These are phyloP conservation scores for Boletellus ananiceps DNA, from an alignment of 768 basidiomycete species.

Conservation along the genomic window DNA sequence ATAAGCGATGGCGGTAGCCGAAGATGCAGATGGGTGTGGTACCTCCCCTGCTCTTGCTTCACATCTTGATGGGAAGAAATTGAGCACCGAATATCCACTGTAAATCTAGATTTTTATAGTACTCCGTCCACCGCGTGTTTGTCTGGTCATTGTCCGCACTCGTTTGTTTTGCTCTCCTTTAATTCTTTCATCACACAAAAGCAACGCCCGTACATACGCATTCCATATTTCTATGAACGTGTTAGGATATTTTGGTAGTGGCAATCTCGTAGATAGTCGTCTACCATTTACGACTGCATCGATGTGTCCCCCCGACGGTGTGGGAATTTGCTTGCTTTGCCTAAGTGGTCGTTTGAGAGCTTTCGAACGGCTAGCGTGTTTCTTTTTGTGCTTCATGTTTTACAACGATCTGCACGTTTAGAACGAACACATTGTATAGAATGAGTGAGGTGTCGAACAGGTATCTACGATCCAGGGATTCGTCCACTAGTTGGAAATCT, in stretches of 20 bases:
- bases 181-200: constrained; percentile 7
- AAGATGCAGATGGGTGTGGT: constrained; percentile 20
- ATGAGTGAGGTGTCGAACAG: too few species aligned
- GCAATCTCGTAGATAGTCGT: too few species aligned
- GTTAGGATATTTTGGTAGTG: constrained; percentile 8
- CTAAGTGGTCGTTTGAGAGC: not conserved
- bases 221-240: constrained; percentile 11
- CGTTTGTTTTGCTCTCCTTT: constrained; percentile 13
- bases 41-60: constrained; percentile 20
- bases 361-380: not conserved
- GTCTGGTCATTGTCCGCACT: constrained; percentile 17
- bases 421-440: too few species aligned
- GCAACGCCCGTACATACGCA: constrained; percentile 19
- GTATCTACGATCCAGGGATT: too few species aligned
- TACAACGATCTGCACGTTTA: constrained; percentile 1
- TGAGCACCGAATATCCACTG: constrained; percentile 29
- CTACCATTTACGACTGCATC: constrained; percentile 1
- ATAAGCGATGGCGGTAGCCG: constrained; percentile 25
- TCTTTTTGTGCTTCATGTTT: not conserved
- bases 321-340: not conserved
- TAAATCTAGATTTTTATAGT: constrained; percentile 32
- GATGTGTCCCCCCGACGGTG: not conserved
- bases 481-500: too few species aligned
- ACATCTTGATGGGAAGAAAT: constrained; percentile 9
- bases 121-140: constrained; percentile 12